phyloP scores from a whole-genome alignment of 495 filamentous ascomycete genomes.

The Aspergillus sclerotiicarbonarius region DNA sequence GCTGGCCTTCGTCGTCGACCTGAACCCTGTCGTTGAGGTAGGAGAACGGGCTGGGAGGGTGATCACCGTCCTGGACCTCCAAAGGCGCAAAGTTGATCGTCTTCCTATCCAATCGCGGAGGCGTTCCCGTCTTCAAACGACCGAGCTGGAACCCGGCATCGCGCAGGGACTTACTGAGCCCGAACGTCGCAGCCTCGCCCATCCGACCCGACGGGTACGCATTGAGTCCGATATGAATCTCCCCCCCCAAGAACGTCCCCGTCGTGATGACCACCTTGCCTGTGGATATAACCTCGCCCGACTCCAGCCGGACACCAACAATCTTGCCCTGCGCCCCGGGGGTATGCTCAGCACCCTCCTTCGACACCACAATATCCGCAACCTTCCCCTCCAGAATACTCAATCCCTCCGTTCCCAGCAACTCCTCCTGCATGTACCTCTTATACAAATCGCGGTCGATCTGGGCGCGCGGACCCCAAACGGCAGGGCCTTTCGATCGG shows the following conservation, averaged over 20 bases:
- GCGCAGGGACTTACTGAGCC: conserved; percentile 84
- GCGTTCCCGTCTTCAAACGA: conserved; percentile 92
- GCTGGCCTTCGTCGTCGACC: conserved; percentile 67
- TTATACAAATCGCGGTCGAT: conserved; percentile 92
- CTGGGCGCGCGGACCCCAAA: conserved; percentile 95
- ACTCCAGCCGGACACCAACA: conserved; percentile 81
- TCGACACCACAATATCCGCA: conserved; percentile 77
- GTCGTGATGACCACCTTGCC: conserved; percentile 90
- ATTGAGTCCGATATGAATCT: conserved; percentile 92
- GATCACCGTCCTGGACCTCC: conserved; percentile 73
- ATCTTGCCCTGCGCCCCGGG: conserved; percentile 68
- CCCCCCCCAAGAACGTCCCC: conserved; percentile 91
- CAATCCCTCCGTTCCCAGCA: conserved; percentile 70
- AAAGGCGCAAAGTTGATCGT: conserved; percentile 78
- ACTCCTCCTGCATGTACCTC: conserved; percentile 86
- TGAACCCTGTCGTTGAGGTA: conserved; percentile 77
- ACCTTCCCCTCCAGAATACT: conserved; percentile 82
- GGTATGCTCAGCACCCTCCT: conserved; percentile 43
- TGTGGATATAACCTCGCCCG: conserved; percentile 79
- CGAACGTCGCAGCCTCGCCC: conserved; percentile 91
- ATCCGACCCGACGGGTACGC: conserved; percentile 84
- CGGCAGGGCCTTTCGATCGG: conserved; percentile 84
- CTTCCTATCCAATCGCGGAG: conserved; percentile 77
- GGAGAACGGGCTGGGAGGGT: conserved; percentile 86
- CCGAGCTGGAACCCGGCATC: conserved; percentile 91